Conservation (phyloP, 495 filamentous ascomycete genomes). For the Xylaria longipes region DNA sequence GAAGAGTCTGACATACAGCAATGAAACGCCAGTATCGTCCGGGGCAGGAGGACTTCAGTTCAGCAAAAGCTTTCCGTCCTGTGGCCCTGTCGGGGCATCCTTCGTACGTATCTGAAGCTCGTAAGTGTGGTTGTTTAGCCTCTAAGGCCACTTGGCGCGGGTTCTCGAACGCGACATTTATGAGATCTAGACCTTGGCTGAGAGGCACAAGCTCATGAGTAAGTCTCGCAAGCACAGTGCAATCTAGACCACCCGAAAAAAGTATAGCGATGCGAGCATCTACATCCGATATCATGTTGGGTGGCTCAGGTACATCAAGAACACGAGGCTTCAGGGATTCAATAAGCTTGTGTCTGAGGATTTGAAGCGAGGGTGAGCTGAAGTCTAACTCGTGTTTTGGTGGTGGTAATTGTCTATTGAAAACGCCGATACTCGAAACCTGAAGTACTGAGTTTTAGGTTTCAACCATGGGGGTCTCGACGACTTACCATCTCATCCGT, state of each 20-base stretch:
- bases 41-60: slow-evolving; percentile 75
- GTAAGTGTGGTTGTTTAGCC: slow-evolving; percentile 25
- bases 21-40: slow-evolving; percentile 80
- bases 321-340: slow-evolving; percentile 71
- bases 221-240: slow-evolving; percentile 83
- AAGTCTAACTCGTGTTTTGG: slow-evolving; percentile 47
- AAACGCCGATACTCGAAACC: slow-evolving; percentile 64
- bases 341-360: slow-evolving; percentile 63
- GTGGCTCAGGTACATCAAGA: slow-evolving; percentile 68
- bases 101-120: slow-evolving; percentile 64
- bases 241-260: slow-evolving; percentile 95
- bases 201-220: slow-evolving; percentile 77
- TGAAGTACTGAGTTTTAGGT: slow-evolving; percentile 52
- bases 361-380: slow-evolving; percentile 59
- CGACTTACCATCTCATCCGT: slow-evolving; percentile 40
- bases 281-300: slow-evolving; percentile 36
- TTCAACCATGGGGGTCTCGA: slow-evolving; percentile 20
- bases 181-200: slow-evolving; percentile 76
- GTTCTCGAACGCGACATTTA: slow-evolving; percentile 98
- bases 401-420: slow-evolving; percentile 61
- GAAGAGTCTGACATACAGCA: slow-evolving; percentile 49
- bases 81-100: slow-evolving; percentile 89
- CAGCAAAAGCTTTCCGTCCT: slow-evolving; percentile 74
- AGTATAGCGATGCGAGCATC: slow-evolving; percentile 74
- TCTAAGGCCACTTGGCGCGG: slow-evolving; percentile 59